These are phyloP conservation scores for Lyophyllum decastes DNA, from an alignment of 768 basidiomycete species.

Conservation along the genomic window DNA sequence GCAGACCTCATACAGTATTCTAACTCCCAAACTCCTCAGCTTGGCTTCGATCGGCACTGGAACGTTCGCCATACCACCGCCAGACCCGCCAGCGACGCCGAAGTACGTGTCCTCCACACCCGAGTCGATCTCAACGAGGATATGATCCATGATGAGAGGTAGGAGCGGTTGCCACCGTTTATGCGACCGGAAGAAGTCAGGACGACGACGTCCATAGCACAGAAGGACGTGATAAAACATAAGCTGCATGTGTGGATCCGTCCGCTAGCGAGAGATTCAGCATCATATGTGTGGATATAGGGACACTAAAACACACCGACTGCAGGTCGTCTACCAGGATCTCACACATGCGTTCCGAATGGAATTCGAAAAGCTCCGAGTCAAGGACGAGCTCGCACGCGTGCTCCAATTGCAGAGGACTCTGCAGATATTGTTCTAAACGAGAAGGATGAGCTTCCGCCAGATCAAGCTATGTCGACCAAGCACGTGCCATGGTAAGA, in stretches of 20 bases:
- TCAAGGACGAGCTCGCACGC: conserved; percentile 76
- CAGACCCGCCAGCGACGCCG: conserved; percentile 40
- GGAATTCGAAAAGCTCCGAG: conserved; percentile 87
- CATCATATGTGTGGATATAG: conserved; percentile 6
- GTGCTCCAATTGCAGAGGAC: conserved; percentile 80
- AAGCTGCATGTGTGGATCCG: conserved; percentile 82
- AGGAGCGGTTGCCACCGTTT: conserved; percentile 84
- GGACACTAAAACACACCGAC: conserved; percentile 47
- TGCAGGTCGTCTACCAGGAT: conserved; percentile 70
- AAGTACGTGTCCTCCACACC: conserved; percentile 66
- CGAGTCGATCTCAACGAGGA: conserved; percentile 78
- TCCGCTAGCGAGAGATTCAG: conserved; percentile 49
- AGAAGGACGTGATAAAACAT: conserved; percentile 81
- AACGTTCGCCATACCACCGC: conserved; percentile 36
- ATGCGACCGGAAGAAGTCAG: conserved; percentile 73
- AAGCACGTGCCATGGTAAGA: conserved; percentile 77
- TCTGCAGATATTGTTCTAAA: conserved; percentile 80
- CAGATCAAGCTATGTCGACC: neutral
- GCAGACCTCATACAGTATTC: conserved; percentile 89
- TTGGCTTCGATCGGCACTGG: conserved; percentile 83
- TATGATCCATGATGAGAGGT: conserved; percentile 83
- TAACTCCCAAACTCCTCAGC: conserved; percentile 68
- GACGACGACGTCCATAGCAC: conserved; percentile 67
- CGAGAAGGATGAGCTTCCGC: neutral
- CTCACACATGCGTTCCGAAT: conserved; percentile 91